These are phyloP conservation scores for Leccinum olivaceopallidum DNA, from an alignment of 768 basidiomycete species.

Conservation along the genomic window DNA sequence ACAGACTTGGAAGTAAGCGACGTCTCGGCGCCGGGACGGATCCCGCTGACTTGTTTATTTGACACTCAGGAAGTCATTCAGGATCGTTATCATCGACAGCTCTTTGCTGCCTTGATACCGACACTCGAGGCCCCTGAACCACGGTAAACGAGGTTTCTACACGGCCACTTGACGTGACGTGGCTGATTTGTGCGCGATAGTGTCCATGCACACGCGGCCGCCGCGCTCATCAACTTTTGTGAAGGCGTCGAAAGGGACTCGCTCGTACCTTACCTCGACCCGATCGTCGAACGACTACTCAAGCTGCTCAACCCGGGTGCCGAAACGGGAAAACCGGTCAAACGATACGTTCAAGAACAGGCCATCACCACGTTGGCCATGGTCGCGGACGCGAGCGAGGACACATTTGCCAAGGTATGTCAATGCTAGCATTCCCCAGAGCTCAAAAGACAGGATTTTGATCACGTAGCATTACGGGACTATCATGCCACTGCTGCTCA, in stretches of 20 bases:
- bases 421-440: not conserved
- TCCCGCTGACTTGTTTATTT: not conserved
- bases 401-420: slow-evolving; percentile 69
- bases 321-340: slow-evolving; percentile 41
- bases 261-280: slow-evolving; percentile 75
- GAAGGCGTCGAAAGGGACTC: slow-evolving; percentile 78
- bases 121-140: slow-evolving; percentile 76
- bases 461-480: slow-evolving; percentile 61
- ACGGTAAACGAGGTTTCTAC: slow-evolving; percentile 41
- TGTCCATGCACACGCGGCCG: slow-evolving; percentile 84
- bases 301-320: slow-evolving; percentile 59
- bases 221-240: slow-evolving; percentile 89
- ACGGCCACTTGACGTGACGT: not conserved
- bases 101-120: slow-evolving; percentile 71
- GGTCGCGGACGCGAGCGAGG: slow-evolving; percentile 85
- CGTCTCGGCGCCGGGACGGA: not conserved
- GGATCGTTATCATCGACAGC: slow-evolving; percentile 61
- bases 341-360: slow-evolving; percentile 82
- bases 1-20: slow-evolving; percentile 76
- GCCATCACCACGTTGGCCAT: slow-evolving; percentile 87
- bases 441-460: not conserved
- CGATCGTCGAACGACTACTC: slow-evolving; percentile 63
- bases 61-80: slow-evolving; percentile 70
- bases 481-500: slow-evolving; percentile 81
- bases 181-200: slow-evolving; percentile 37